Evolutionary conservation across 768 basidiomycete species (phyloP).

Genomic region (Suillus discolor): DNA sequence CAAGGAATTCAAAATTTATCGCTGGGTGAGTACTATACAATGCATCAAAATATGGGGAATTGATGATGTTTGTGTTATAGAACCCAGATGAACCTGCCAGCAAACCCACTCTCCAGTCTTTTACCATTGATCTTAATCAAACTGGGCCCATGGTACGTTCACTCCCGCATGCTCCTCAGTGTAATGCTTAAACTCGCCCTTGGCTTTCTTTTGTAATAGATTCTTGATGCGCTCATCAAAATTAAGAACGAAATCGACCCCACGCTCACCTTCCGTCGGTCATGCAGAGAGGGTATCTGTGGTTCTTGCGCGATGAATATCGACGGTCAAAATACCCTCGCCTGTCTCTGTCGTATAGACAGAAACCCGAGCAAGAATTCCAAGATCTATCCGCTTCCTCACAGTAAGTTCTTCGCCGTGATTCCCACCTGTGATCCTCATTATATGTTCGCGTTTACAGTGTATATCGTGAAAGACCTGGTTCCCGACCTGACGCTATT

Average conservation of each 20-base stretch:
- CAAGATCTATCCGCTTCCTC: conserved; percentile 97
- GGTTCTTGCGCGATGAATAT: conserved; percentile 99
- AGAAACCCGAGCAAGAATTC: conserved; percentile 66
- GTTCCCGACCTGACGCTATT: conserved; percentile 90
- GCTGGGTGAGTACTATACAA: conserved; percentile 64
- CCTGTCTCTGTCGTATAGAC: conserved; percentile 95
- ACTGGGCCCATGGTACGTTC: conserved; percentile 87
- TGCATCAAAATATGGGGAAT: neutral
- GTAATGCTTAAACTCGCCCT: neutral
- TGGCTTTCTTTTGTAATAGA: conserved; percentile 34
- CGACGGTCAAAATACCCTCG: conserved; percentile 96
- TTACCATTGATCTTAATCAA: conserved; percentile 90
- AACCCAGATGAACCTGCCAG: conserved; percentile 93
- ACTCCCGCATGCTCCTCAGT: neutral
- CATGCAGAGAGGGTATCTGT: conserved; percentile 94
- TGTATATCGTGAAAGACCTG: conserved; percentile 99
- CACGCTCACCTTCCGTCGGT: conserved; percentile 93
- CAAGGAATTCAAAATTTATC: conserved; percentile 99
- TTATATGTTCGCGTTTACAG: conserved; percentile 40
- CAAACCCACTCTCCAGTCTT: conserved; percentile 90
- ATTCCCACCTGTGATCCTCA: neutral
- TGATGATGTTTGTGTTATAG: conserved; percentile 35
- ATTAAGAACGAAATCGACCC: conserved; percentile 99
- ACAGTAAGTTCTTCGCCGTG: conserved; percentile 63
- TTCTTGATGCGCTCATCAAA: conserved; percentile 94